phyloP scores from a whole-genome alignment of 225 moss, liverwort and hornwort species.

The Bryum argenteum region DNA sequence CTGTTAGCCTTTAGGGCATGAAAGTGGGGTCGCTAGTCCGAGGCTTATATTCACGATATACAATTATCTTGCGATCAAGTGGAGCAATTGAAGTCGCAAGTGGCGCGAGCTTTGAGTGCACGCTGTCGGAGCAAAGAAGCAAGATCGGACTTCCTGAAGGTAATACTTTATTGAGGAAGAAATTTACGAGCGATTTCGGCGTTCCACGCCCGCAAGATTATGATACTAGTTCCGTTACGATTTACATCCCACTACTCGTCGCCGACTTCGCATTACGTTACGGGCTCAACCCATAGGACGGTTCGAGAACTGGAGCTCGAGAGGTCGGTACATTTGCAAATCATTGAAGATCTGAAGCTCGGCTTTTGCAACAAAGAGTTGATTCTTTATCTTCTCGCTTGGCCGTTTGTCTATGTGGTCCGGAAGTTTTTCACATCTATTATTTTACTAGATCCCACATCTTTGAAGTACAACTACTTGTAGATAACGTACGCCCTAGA shows the following conservation, averaged over 20 bases:
- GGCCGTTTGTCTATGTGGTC: conserved; percentile 41
- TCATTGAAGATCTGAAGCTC: conserved; percentile 57
- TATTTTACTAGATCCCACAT: neutral
- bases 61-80: conserved; percentile 48
- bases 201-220: neutral
- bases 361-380: conserved; percentile 50
- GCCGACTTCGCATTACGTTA: conserved; percentile 15
- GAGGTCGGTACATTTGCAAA: conserved; percentile 62
- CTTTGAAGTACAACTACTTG: neutral
- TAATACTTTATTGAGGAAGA: conserved; percentile 10
- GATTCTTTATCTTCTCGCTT: neutral
- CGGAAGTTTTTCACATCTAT: too few relatives aligned
- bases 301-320: conserved; percentile 60
- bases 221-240: neutral
- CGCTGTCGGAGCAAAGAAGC: conserved; percentile 55
- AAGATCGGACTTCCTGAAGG: conserved; percentile 63
- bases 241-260: neutral
- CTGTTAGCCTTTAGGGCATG: neutral
- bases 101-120: conserved; percentile 53
- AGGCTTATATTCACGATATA: neutral
- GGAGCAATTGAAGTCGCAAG: conserved; percentile 66
- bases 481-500: neutral
- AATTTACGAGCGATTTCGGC: too few relatives aligned
- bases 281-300: conserved; percentile 60
- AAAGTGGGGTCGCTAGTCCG: neutral